Evolutionary conservation across 2,329 filamentous ascomycete genomes (phyloP), one percentile per base, ranked within the genome.

Genomic region (Parastagonospora nodorum): DNA sequence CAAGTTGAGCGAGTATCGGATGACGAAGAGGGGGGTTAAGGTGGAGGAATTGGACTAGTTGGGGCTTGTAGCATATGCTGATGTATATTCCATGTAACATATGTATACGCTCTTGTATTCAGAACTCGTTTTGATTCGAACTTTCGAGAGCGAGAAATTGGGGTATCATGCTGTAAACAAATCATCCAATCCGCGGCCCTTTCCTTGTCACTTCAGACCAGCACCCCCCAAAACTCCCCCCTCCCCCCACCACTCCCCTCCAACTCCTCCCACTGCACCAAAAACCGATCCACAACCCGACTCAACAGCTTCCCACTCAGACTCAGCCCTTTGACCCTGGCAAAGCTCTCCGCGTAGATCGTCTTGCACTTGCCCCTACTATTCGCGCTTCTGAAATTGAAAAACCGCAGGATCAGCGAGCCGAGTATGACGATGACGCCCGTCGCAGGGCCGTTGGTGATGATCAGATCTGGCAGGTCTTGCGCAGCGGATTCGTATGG

Each of bases 281-380:
- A 72, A 65, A 95, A 89, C 42, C 87, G 77, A 73, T 96, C 90
- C 41, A 89, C 89, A 35, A 95, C 74, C 39, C 79, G 76, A 2
- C 88, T 75, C 50, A 99, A 78, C 32, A 97, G 76, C 68, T 84
- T 87, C 0, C 93, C 94, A 32, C 90, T 96, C 51, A 97, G 73
- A 75, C 93, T 97, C 58, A 97, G 75, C 10, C 84, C 87, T 58
- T 82, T 87, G 12, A 96, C 89, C 12, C 94, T 83, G 2, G 94
- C 93, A 88, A 92, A 97, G 15, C 89, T 94, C 78, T 99, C 94
- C 27, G 97, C 84, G 71, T 94, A 99, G 11, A 97, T 79, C 8
- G 89, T 87, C 55, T 85, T 84, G 77, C 93, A 87, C 57, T 82
- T 82, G 27, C 79, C 75, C 15, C 77, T 70, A 7, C 66, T 66